Conservation (phyloP, 768 basidiomycete species). For the Lactarius akahatsu region DNA sequence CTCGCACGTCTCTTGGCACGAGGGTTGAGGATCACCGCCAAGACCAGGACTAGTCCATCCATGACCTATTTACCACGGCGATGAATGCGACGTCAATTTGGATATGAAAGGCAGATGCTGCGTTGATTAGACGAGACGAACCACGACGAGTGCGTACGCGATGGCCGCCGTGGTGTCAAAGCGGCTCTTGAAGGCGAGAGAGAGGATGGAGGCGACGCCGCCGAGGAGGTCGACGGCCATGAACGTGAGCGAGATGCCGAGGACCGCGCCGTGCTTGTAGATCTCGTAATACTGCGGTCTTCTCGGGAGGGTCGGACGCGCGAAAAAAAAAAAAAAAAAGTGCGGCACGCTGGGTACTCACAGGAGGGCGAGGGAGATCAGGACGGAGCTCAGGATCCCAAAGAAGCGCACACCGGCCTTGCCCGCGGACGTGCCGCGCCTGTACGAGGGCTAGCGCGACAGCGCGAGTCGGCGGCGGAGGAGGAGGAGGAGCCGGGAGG, state of each 20-base stretch:
- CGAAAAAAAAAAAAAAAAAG: too few relatives aligned
- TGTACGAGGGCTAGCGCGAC: conserved; percentile 38
- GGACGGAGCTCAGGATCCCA: conserved; percentile 58
- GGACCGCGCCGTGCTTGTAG: conserved; percentile 56
- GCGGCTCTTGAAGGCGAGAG: conserved; percentile 60
- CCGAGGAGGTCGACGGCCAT: conserved; percentile 70
- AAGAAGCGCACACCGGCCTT: conserved; percentile 46
- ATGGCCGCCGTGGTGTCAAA: conserved; percentile 65
- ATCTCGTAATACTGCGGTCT: conserved; percentile 77
- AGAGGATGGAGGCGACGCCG: conserved; percentile 66
- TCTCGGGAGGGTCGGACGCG: conserved; percentile 17
- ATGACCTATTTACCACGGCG: conserved; percentile 44
- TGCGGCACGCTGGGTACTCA: too few relatives aligned
- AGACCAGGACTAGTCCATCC: conserved; percentile 59
- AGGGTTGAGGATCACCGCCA: conserved; percentile 67
- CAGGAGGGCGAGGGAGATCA: conserved; percentile 54
- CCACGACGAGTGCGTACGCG: conserved; percentile 62
- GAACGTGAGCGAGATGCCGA: conserved; percentile 69
- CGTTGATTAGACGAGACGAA: conserved; percentile 32
- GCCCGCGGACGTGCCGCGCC: conserved; percentile 39
- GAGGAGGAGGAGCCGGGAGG: too few relatives aligned
- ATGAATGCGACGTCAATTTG: too few relatives aligned
- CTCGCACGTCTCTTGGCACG: conserved; percentile 38
- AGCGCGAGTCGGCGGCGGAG: too few relatives aligned
- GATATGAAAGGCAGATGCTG: not conserved